Evolutionary conservation across 1,284 basidiomycete genomes (phyloP).

Genomic region (Quambalaria eucalypti): DNA sequence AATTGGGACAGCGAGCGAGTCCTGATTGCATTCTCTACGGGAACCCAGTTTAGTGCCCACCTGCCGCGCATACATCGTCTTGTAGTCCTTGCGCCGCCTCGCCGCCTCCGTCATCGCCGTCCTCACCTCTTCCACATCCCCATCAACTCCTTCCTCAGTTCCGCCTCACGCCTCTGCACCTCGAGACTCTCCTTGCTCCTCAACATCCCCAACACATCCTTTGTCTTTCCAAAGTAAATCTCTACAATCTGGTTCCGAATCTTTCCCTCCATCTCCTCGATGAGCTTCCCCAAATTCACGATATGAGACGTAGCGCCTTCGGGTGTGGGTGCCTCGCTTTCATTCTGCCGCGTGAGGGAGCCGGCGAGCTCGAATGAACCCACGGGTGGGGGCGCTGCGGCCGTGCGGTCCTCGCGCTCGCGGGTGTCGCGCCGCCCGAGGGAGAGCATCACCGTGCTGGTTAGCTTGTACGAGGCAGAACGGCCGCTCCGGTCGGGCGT

Average conservation of each 20-base stretch:
- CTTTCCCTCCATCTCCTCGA: constrained; percentile 98
- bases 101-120: background rate
- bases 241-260: constrained; percentile 92
- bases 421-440: constrained; percentile 59
- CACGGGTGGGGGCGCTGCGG: constrained; percentile 36
- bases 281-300: constrained; percentile 80
- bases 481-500: constrained; percentile 55
- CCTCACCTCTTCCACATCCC: constrained; percentile 50
- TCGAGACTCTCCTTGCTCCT: constrained; percentile 78
- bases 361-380: constrained; percentile 80
- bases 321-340: background rate
- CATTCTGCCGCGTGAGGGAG: constrained; percentile 73
- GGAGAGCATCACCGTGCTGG: constrained; percentile 94
- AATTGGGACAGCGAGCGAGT: too few relatives aligned
- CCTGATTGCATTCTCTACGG: too few relatives aligned
- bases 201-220: constrained; percentile 84
- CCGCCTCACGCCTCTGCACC: constrained; percentile 67
- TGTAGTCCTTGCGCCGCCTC: too few relatives aligned
- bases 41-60: too few relatives aligned
- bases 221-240: constrained; percentile 97
- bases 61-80: too few relatives aligned
- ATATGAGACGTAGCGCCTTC: constrained; percentile 56
- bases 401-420: constrained; percentile 47
- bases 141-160: constrained; percentile 85
- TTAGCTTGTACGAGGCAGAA: constrained; percentile 90